Base-by-base conservation (phyloP, 2,329 filamentous ascomycete species). In the Cercospora beticola region DNA sequence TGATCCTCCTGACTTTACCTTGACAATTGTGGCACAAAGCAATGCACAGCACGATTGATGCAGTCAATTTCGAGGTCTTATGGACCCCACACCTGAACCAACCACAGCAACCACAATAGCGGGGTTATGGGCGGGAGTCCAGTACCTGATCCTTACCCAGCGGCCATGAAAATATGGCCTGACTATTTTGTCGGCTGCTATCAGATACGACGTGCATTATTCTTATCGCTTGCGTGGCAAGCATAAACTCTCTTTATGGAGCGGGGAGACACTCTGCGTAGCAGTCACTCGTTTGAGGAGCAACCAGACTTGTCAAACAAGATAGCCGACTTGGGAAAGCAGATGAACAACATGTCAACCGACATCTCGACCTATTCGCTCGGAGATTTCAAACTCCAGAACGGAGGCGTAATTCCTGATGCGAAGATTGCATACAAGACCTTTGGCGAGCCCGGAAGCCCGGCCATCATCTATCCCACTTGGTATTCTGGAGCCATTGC, bases 401-500 rank as follows among this genome's bases (percentile, higher is more conserved):
- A 85, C 28, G 90, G 90, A 46, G 83, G 82, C n/a, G 83, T 80
- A 5, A 83, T 94, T 18, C 83, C 85, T 1, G 78, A 86, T 72
- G 91, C 92, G 1, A 86, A 87, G 74, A 87, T 94, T 64, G 90
- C 91, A 16, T 94, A 92, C 83, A 93, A 91, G 79, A 92, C 91
- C 0, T 90, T 91, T 72, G 92, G 92, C 21, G 82, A 89, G 66
- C 77, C 86, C 0, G 84, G 81, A 0, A 83, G 81, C 5, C 90
- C 91, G 7, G 88, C 88, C 2, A 86, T 94, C 67, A 86, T 94
- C 69, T 94, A 94, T 75, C 92, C 91, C 2, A 89, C 88, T 2
- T 94, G 91, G 91, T 94, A 89, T 77, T 89, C 87, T 18, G 89
- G 89, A 68, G 72, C 84, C 2, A 91, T 94, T 70, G 81, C 84